These are phyloP conservation scores for Zychaea mexicana DNA, from an alignment of 371 early-diverging fungal genomes.

Conservation along the genomic window DNA sequence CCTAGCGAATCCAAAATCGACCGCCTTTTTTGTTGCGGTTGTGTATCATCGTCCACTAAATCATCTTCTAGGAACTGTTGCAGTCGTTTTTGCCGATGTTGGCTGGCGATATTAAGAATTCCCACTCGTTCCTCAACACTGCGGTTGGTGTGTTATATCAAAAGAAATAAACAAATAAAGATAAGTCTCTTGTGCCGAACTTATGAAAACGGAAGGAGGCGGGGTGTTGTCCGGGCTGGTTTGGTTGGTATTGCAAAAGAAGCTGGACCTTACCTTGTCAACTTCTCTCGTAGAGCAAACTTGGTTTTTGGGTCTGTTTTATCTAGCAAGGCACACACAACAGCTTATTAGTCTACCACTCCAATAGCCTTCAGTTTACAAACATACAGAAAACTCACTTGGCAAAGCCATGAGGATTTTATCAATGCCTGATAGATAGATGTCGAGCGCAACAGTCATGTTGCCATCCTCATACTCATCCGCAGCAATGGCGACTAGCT, in stretches of 20 bases:
- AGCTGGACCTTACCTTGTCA: constrained; percentile 26
- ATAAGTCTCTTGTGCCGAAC: neutral
- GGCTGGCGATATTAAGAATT: constrained; percentile 30
- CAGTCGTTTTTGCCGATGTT: constrained; percentile 17
- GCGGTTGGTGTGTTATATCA: neutral
- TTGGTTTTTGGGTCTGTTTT: constrained; percentile 28
- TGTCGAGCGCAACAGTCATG: constrained; percentile 49
- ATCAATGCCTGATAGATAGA: constrained; percentile 55
- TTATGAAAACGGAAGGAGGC: neutral
- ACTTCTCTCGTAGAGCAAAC: constrained; percentile 22
- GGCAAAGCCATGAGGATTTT: constrained; percentile 57
- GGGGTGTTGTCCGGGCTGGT: neutral
- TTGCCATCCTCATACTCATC: constrained; percentile 60
- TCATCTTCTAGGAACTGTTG: constrained; percentile 13
- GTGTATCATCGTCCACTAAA: neutral
- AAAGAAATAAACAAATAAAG: neutral
- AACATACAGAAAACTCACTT: constrained; percentile 32
- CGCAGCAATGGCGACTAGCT: constrained; percentile 53
- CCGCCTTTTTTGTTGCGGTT: neutral
- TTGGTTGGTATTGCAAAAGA: no score
- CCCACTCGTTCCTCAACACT: constrained; percentile 49
- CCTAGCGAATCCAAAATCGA: constrained; percentile 11
- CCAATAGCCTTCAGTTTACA: no score
- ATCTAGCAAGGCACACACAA: constrained; percentile 27
- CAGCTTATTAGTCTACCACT: no score